Evolutionary conservation across 75 land plant genomes (phyloP).

Genomic region (Cupressus sempervirens): DNA sequence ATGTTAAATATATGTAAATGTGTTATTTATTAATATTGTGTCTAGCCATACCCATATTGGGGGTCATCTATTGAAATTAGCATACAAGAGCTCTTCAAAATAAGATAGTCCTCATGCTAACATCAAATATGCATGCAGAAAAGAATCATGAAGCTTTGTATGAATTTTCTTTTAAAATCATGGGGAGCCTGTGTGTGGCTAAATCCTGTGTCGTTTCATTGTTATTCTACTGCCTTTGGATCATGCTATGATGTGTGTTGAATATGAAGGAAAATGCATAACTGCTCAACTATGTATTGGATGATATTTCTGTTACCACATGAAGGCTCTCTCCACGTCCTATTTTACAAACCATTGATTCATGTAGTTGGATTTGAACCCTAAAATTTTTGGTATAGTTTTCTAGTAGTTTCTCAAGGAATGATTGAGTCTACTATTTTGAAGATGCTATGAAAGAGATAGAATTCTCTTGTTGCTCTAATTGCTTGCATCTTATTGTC

Average conservation of each 20-base stretch:
- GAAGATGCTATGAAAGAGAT: neutral
- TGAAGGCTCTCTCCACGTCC: neutral
- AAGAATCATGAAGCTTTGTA: neutral
- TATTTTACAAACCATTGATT: neutral
- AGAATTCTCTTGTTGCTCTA: neutral
- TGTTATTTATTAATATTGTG: too few relatives aligned
- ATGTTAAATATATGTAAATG: too few relatives aligned
- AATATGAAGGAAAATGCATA: neutral
- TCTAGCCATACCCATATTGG: too few relatives aligned
- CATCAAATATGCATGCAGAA: neutral
- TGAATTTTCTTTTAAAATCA: too few relatives aligned
- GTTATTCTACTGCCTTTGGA: too few relatives aligned
- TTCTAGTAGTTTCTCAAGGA: neutral
- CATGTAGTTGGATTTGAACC: neutral
- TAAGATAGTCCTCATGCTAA: neutral
- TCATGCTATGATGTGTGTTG: too few relatives aligned
- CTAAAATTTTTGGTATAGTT: neutral
- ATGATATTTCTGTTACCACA: neutral
- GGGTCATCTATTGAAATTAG: too few relatives aligned
- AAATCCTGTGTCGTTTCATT: neutral
- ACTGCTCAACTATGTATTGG: neutral
- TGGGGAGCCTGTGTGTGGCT: neutral
- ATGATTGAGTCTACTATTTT: neutral
- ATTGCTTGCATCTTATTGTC: neutral
- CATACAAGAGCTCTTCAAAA: too few relatives aligned